Base-by-base conservation (phyloP, 2,329 filamentous ascomycete genomes). In the Pseudopithomyces maydicus region DNA sequence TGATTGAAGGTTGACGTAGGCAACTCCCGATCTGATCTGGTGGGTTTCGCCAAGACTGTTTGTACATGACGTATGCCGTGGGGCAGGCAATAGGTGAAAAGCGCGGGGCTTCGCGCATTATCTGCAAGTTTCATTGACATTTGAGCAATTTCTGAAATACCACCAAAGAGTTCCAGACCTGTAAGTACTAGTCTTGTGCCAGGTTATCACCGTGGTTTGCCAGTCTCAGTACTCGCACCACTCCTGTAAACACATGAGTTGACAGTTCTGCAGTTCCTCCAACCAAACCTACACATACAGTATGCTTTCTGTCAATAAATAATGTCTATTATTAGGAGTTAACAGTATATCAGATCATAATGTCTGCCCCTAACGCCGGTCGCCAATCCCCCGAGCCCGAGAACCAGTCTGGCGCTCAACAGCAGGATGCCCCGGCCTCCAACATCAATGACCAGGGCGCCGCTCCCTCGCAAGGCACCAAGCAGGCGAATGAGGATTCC, bases 331-430 rank as follows among this genome's bases (percentile, higher is more conserved):
- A 15, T 10, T 15, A 17, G 14, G 5, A 7, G 4, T 41, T 57
- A 66, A 63, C 59, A 62, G 75, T 63, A 69, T 48, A 22, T 20
- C 39, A 53, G 64, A 64, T 20, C 42, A 87, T 63, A 70, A 91
- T 92, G 89, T 88, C 90, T 67, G 82, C 84, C 55, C 83, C 80
- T 63, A 78, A 81, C 71, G 77, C 84, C 77, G 90, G 90, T 74
- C 88, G 88, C 72, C 85, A 96, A 78, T 96, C 92, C 32, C 92
- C 92, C 60, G 80, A 87, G 51, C 90, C 90, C 26, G 87, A 90
- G 79, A 73, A 75, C 64, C 90, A 91, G 78, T 79, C 82, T 36
- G 88, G 85, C 57, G 77, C 80, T 54, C 91, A 95, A 79, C 77
- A 85, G 56, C 79, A 85, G 62, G 85, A 84, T 7, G 71, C 83